Evolutionary conservation across 2,329 filamentous ascomycete genomes (phyloP), one percentile per base, ranked within the genome.

Genomic region (Colletotrichum sp.): DNA sequence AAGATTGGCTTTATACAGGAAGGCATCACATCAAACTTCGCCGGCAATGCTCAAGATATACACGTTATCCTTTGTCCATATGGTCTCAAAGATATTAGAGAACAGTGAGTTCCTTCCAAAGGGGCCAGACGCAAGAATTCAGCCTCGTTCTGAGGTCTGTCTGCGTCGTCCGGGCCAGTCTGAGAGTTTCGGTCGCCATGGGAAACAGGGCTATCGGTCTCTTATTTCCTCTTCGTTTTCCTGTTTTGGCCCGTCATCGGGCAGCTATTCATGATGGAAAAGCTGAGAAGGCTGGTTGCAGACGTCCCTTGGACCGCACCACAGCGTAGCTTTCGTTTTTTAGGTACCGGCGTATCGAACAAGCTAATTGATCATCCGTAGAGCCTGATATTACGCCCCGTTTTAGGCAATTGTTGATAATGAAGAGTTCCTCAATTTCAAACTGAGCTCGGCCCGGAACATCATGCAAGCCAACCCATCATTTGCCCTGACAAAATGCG

Each of bases 61-160:
- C n/a, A 4, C 4, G 0, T 1, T 12, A 2, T 0, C 39, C 6
- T 0, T 44, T 1, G 18, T n/a, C 1, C 5, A 2, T 44, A 18
- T 39, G 36, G 36, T 39, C 2, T 3, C 36, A 39, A 5, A 39
- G 16, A 39, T 18, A 2, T 39, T 39, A 39, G 2, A 39, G 16
- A 39, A 39, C 36, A 9, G 9, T 0, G 1, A 18, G 5, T 39
- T 39, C 5, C 36, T 39, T 0, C 0, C 36, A 39, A 39, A 39
- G 1, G 1, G 36, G 36, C 8, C 16, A 39, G 36, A 39, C 16
- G 1, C 0, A 18, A 9, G 36, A 39, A 18, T 39, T 2, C 36
- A 0, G 36, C 36, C 36, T 39, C 36, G 18, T 39, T 18, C 16
- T 39, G 0, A 44, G 9, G 18, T 44, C 8, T 44, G 18, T 18